Evolutionary conservation across 2,329 filamentous ascomycete species (phyloP), one percentile per base, ranked within the genome.

Genomic region (Westerdykella ornata): DNA sequence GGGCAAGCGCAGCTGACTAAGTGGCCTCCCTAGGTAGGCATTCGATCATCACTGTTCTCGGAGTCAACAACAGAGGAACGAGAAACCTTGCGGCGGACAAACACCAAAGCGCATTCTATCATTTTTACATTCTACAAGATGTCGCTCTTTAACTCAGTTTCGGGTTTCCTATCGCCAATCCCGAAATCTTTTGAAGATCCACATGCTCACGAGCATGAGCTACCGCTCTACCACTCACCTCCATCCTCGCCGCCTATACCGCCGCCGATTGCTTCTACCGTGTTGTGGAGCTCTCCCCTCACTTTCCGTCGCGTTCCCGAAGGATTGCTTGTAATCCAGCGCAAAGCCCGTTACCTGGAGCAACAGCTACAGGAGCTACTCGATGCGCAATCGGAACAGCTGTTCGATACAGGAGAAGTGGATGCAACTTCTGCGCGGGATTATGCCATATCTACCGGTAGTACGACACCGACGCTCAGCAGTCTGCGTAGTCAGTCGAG

Each of bases 341-440:
- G 75, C 43, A 70, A 73, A 53, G 70, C 76, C 18, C 70, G 68
- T 42, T 65, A 76, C 48, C 71, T 81, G 8, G 72, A 81, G 53
- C 69, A 70, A 39, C 74, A 77, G 45, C 67, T 82, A 8, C 78
- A 82, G 57, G 67, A 68, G 42, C 64, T 81, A 9, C 72, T 82
- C 16, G 78, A 82, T 59, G 75, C 76, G 8, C 78, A 82, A 57
- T 74, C 76, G 22, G 76, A 79, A 50, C 76, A 73, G 14, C 65
- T 82, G 20, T 65, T 73, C 31, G 30, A 33, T 7, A 69, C 71
- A 35, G 73, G 72, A 3, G 58, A 77, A 3, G 61, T 64, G 11
- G 62, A 60, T 11, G 59, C 65, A 18, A 53, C 57, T 5, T 20
- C 48, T 3, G 46, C 45, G 28, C 45, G 48, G 5, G 70, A 76